These are phyloP conservation scores for Diaporthe sp. DNA, from an alignment of 2,329 filamentous ascomycete species.

Conservation along the genomic window DNA sequence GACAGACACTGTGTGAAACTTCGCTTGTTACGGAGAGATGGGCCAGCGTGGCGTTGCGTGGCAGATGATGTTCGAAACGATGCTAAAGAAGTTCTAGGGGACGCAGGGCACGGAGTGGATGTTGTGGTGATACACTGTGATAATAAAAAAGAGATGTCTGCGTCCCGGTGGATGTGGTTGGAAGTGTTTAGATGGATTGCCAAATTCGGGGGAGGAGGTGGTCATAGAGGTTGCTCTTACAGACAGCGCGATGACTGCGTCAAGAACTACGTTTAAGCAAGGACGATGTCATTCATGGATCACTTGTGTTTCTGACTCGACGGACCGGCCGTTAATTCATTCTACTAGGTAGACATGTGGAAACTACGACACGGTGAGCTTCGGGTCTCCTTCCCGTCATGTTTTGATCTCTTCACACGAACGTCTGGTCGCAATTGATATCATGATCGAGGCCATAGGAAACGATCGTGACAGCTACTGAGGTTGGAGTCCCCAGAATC, in stretches of 20 bases:
- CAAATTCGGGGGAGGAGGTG: not conserved
- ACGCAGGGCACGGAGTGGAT: slow-evolving; percentile 2
- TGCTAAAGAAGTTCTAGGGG: slow-evolving; percentile 9
- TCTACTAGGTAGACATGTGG: not conserved
- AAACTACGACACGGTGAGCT: not conserved
- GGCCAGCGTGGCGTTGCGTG: not conserved
- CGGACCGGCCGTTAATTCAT: not conserved
- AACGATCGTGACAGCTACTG: not conserved
- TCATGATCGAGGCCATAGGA: not conserved
- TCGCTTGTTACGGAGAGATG: not conserved
- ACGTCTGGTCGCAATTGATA: not conserved
- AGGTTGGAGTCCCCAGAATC: not conserved
- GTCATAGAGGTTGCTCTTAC: too few relatives aligned
- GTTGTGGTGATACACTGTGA: not conserved
- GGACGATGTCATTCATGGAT: not conserved
- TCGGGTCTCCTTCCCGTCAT: too few relatives aligned
- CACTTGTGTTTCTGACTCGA: too few relatives aligned
- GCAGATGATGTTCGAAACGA: not conserved
- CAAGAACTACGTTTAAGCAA: not conserved
- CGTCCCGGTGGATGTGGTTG: not conserved
- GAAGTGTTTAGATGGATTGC: not conserved
- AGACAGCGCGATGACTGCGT: not conserved
- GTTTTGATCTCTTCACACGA: not conserved
- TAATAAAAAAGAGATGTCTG: slow-evolving; percentile 2
- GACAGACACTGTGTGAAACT: not conserved